Conservation (phyloP, 306 rosid species). For the Erythrophleum fordii region DNA sequence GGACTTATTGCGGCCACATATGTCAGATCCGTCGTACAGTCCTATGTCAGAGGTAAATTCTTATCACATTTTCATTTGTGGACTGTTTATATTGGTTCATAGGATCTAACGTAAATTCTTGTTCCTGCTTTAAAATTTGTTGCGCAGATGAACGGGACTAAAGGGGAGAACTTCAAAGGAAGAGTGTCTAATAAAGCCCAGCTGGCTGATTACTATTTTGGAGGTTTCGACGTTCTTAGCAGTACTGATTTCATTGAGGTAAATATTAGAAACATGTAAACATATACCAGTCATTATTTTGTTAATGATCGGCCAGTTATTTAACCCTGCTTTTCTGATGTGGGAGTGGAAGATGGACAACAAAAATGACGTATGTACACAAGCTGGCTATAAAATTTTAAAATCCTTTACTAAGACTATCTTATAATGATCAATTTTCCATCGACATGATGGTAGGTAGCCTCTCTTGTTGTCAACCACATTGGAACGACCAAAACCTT, state of each 20-base stretch:
- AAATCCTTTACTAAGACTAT: neutral
- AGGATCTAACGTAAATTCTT: constrained; percentile 19
- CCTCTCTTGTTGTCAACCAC: neutral
- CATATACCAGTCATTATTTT: constrained; percentile 11
- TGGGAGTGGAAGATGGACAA: constrained; percentile 25
- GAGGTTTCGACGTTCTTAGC: constrained; percentile 50
- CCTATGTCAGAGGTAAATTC: constrained; percentile 67
- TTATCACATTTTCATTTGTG: neutral
- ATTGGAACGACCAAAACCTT: neutral
- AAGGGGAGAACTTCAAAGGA: constrained; percentile 54
- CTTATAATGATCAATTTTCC: neutral
- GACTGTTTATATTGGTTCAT: constrained; percentile 3
- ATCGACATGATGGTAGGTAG: neutral
- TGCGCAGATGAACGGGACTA: constrained; percentile 60
- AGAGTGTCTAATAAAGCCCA: constrained; percentile 53
- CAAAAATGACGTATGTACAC: constrained; percentile 25
- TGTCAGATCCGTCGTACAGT: constrained; percentile 72
- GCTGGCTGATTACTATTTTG: constrained; percentile 45
- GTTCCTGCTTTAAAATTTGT: constrained; percentile 11
- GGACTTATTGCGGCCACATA: constrained; percentile 44
- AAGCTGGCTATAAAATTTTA: constrained; percentile 18
- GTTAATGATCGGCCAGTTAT: neutral
- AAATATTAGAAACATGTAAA: constrained; percentile 4
- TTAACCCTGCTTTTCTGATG: neutral
- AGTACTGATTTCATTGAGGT: constrained; percentile 67